Percentiles rank a stretch among this genome's conserved stretches.
Evolutionary conservation across 129 eudicot species (phyloP).

Genomic region (Erigeron canadensis): DNA sequence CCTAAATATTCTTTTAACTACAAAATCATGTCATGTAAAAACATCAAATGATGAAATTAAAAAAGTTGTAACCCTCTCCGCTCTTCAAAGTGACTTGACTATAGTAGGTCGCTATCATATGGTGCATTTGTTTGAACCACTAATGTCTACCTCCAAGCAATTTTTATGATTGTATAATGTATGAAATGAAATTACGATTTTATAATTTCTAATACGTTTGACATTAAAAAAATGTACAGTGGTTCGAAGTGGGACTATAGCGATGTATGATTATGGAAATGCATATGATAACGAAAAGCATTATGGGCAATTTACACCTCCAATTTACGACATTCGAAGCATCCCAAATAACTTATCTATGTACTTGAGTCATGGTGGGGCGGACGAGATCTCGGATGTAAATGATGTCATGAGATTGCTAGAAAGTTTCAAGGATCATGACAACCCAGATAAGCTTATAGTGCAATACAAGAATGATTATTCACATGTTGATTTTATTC

Average conservation of each 20-base stretch:
- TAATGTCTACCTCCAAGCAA: no score
- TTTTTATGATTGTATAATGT: no score
- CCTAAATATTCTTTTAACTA: no score
- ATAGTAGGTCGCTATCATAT: no score
- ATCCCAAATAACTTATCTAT: constrained; percentile 73
- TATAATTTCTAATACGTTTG: no score
- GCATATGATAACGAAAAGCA: constrained; percentile 46
- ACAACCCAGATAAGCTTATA: neutral
- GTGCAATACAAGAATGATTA: constrained; percentile 47
- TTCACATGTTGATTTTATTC: constrained; percentile 78
- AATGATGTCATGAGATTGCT: constrained; percentile 59
- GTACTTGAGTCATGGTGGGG: constrained; percentile 71
- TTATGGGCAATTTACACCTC: constrained; percentile 72
- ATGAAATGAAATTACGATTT: no score
- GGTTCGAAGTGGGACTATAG: constrained; percentile 67
- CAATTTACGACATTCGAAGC: constrained; percentile 54
- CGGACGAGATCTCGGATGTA: constrained; percentile 64
- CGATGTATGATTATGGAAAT: constrained; percentile 64
- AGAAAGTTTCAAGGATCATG: constrained; percentile 14
- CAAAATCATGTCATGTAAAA: no score
- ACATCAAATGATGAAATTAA: no score
- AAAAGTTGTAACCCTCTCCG: no score
- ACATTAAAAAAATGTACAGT: constrained; percentile 34
- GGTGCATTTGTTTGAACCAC: no score
- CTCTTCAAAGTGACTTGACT: no score